Conservation (phyloP, 345 rosid genomes). For the Gossypium stocksii region DNA sequence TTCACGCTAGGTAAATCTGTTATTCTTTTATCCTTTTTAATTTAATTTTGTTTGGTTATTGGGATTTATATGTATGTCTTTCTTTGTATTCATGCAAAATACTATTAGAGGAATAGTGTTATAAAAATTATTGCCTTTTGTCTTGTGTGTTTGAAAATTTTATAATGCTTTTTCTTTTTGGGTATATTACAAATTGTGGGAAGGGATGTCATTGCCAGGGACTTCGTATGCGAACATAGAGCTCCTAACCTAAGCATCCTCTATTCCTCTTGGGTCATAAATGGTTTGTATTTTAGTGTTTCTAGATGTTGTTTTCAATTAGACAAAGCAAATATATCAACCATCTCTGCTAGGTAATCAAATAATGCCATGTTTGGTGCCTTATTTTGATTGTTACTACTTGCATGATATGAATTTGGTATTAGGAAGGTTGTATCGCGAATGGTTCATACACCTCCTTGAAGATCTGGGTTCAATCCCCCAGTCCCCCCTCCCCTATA, state of each 20-base stretch:
- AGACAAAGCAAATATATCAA: background rate
- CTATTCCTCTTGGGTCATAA: background rate
- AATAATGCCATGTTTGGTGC: background rate
- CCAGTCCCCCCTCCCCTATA: background rate
- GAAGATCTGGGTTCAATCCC: background rate
- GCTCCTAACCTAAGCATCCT: background rate
- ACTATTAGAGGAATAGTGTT: background rate
- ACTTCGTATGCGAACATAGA: too few relatives aligned
- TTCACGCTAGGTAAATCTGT: constrained; percentile 71
- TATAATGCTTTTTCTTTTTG: background rate
- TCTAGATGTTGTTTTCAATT: background rate
- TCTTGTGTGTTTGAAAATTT: background rate
- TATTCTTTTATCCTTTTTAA: background rate
- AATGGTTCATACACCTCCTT: background rate
- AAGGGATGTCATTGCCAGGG: too few relatives aligned
- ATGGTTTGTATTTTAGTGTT: background rate
- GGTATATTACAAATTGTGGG: too few relatives aligned
- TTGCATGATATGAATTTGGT: background rate
- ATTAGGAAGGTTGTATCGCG: background rate
- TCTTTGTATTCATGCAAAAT: background rate
- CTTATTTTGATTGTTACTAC: background rate
- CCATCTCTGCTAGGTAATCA: background rate
- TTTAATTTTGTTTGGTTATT: background rate
- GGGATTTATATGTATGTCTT: background rate
- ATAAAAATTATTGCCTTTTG: background rate